Evolutionary conservation across 73 alveolate species (phyloP).

Genomic region (Paramecium pentaurelia): DNA sequence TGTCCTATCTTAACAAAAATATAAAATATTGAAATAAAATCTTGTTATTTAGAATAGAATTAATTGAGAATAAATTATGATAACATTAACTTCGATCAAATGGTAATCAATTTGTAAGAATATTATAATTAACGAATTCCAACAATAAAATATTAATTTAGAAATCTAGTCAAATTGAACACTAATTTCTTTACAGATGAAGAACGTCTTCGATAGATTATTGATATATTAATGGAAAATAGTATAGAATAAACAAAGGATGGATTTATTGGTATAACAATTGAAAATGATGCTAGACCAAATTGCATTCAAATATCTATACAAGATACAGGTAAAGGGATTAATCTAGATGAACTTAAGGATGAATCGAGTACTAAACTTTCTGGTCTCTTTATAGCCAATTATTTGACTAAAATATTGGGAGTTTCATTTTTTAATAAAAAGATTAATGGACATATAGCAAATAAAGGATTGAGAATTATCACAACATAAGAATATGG

Average conservation of each 20-base stretch:
- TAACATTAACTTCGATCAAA: neutral
- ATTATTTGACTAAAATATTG: neutral
- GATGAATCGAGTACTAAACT: neutral
- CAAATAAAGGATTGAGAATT: neutral
- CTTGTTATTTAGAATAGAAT: neutral
- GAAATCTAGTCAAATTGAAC: neutral
- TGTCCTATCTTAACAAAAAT: neutral
- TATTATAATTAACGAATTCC: neutral
- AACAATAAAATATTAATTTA: neutral
- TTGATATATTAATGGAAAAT: neutral
- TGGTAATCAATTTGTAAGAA: neutral
- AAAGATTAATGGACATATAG: neutral
- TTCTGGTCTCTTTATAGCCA: neutral
- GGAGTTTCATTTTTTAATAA: neutral
- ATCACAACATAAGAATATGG: neutral
- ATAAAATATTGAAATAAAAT: neutral
- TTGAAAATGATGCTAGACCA: neutral
- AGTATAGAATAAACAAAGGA: constrained; percentile 25
- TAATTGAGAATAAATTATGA: neutral
- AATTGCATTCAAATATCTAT: neutral
- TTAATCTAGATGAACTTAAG: neutral
- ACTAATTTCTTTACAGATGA: neutral
- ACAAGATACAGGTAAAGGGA: neutral
- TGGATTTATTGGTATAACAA: neutral
- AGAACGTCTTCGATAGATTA: neutral